These are phyloP conservation scores for Suaeda aralocaspica DNA, from an alignment of 148 eudicot genomes.

Conservation along the genomic window DNA sequence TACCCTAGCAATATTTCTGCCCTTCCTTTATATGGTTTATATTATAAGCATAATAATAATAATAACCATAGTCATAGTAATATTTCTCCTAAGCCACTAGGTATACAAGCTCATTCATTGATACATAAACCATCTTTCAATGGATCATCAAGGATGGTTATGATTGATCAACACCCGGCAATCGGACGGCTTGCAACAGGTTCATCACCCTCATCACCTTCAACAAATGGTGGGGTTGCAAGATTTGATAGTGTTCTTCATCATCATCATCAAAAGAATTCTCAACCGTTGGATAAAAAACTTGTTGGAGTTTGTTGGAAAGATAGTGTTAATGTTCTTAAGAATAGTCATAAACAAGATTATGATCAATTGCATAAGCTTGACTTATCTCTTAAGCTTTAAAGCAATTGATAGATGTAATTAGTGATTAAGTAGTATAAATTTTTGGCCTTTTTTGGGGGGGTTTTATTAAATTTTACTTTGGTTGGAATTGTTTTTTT, in stretches of 20 bases:
- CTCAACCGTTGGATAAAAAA: constrained; percentile 28
- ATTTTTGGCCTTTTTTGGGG: constrained; percentile 1
- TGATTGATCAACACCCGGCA: constrained; percentile 49
- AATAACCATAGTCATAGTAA: not conserved
- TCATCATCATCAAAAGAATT: constrained; percentile 26
- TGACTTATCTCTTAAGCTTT: constrained; percentile 79
- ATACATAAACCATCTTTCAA: constrained; percentile 30
- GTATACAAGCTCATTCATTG: constrained; percentile 34
- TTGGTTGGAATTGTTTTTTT: constrained; percentile 11
- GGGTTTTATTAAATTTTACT: constrained; percentile 2
- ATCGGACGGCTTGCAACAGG: constrained; percentile 46
- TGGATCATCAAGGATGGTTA: constrained; percentile 44
- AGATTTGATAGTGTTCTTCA: constrained; percentile 35
- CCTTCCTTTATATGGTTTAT: constrained; percentile 27
- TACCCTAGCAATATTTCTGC: constrained; percentile 19
- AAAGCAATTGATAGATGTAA: constrained; percentile 14
- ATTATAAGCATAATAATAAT: not conserved
- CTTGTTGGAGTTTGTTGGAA: constrained; percentile 29
- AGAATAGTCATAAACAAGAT: constrained; percentile 47
- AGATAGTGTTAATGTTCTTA: constrained; percentile 19
- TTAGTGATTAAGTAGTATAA: not conserved
- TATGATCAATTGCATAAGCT: constrained; percentile 51
- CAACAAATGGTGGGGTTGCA: constrained; percentile 38
- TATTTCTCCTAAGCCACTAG: constrained; percentile 20
- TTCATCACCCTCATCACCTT: constrained; percentile 23